Evolutionary conservation across 768 basidiomycete species (phyloP), one percentile per base, ranked within the genome.

Genomic region (Neoboletus subvelutipes): DNA sequence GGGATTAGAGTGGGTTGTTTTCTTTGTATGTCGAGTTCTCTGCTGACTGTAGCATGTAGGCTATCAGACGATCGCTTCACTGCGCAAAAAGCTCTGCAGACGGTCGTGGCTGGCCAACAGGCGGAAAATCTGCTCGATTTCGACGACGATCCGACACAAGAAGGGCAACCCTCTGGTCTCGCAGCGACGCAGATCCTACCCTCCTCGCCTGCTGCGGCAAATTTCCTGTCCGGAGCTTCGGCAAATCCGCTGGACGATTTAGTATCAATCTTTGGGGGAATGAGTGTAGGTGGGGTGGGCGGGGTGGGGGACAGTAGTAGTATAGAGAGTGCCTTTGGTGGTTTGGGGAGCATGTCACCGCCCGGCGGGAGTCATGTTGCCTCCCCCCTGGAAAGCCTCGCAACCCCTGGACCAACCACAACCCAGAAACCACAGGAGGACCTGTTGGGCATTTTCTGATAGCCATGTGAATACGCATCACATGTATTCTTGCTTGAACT

Each of bases 51-150:
- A 7, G n/a, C 31, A 20, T 24, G 33, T 61, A 85, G 83, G 52
- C 73, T 79, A 45, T 78, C 78, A 7, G 91, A 92, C 58, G 92
- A 94, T 61, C 85, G 82, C 18, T 78, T 83, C 52, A 83, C 86
- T 2, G 77, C 88, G 24, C 81, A 92, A 67, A 93, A 90, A 64
- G 94, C 94, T 2, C 73, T 98, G n/a, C 87, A 94, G 64, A 94
- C 94, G 1, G 89, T 98, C 42, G 92, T 83, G 26, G 86, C 87
- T 3, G 96, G 96, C 11, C 92, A 94, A 73, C 90, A 93, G 73
- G 85, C 94, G 15, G 96, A 98, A 73, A 98, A 98, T 71, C 76
- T 97, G 6, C 86, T 98, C 58, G 94, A 98, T 75, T 94, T 98
- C 71, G 93, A 92, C 71, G 92, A 94, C 62, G 78, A 77, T 15